phyloP scores from a whole-genome alignment of 805 yeast species.

The Teunomyces gatunensis region DNA sequence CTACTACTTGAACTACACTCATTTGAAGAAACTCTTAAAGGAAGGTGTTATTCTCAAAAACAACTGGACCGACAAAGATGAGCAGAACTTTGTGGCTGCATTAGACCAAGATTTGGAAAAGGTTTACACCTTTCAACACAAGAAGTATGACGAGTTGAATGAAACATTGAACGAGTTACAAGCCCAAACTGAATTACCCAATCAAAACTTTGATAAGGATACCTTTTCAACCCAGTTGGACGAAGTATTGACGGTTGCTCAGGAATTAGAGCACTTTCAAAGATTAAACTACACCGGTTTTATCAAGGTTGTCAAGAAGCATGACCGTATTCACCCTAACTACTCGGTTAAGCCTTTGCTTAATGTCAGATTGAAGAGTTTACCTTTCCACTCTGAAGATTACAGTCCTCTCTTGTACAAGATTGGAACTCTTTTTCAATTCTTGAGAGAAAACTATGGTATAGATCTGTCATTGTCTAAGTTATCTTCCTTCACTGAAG shows the following conservation, averaged over 20 bases:
- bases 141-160: conserved; percentile 67
- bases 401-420: conserved; percentile 87
- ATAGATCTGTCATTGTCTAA: conserved; percentile 48
- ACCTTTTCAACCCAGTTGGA: conserved; percentile 70
- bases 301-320: conserved; percentile 91
- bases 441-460: conserved; percentile 70
- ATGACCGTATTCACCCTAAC: conserved; percentile 83
- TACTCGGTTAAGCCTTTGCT: conserved; percentile 89
- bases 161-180: conserved; percentile 65
- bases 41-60: conserved; percentile 54
- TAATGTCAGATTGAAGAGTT: conserved; percentile 78
- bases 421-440: conserved; percentile 75
- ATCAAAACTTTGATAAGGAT: conserved; percentile 50
- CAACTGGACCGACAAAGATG: conserved; percentile 71
- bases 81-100: conserved; percentile 61
- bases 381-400: conserved; percentile 94
- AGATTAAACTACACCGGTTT: conserved; percentile 94
- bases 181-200: conserved; percentile 42
- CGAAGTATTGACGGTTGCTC: conserved; percentile 67
- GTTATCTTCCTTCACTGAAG: conserved; percentile 47
- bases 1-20: conserved; percentile 64
- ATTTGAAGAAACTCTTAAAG: conserved; percentile 63
- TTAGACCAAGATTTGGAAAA: conserved; percentile 72
- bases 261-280: conserved; percentile 85
- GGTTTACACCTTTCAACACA: conserved; percentile 68